Conservation (phyloP, 2,329 filamentous ascomycete species). For the Metarhizium guizhouense region DNA sequence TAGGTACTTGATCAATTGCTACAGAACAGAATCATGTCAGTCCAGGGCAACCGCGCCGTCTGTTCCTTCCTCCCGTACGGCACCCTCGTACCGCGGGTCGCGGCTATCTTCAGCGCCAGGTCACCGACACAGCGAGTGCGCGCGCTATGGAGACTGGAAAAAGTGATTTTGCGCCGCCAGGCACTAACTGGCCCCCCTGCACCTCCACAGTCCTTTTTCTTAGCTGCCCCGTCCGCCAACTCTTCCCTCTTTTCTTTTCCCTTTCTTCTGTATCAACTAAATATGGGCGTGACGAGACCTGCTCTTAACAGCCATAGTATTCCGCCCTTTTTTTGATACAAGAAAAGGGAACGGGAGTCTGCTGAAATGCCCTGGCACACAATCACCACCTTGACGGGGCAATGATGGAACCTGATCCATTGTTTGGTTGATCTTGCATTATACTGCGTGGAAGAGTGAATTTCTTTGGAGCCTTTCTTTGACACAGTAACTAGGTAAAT, state of each 20-base stretch:
- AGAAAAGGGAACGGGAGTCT: conserved; percentile 35
- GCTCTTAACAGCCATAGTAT: conserved; percentile 45
- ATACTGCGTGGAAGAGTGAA: conserved; percentile 2
- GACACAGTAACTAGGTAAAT: too few relatives aligned
- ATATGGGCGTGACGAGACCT: conserved; percentile 66
- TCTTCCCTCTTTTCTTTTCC: conserved; percentile 13
- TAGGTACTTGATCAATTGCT: too few relatives aligned
- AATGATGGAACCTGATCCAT: conserved; percentile 59
- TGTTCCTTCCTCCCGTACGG: too few relatives aligned
- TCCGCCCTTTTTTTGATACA: conserved; percentile 24
- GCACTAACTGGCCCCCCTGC: not conserved
- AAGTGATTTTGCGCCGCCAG: not conserved
- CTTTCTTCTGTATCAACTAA: conserved; percentile 60
- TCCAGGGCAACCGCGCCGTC: too few relatives aligned
- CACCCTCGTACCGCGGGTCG: too few relatives aligned
- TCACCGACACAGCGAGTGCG: too few relatives aligned
- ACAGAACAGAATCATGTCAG: too few relatives aligned
- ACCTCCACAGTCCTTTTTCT: not conserved
- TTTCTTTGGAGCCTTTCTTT: too few relatives aligned
- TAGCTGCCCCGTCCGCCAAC: not conserved
- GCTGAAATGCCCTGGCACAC: conserved; percentile 57
- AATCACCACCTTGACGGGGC: conserved; percentile 53
- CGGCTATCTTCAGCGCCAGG: too few relatives aligned
- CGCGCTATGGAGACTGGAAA: not conserved
- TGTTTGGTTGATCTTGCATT: conserved; percentile 27